Percentiles rank a stretch among this genome's conserved stretches.
These are phyloP conservation scores for Candida corydali DNA, from an alignment of 805 yeast species.

Conservation along the genomic window DNA sequence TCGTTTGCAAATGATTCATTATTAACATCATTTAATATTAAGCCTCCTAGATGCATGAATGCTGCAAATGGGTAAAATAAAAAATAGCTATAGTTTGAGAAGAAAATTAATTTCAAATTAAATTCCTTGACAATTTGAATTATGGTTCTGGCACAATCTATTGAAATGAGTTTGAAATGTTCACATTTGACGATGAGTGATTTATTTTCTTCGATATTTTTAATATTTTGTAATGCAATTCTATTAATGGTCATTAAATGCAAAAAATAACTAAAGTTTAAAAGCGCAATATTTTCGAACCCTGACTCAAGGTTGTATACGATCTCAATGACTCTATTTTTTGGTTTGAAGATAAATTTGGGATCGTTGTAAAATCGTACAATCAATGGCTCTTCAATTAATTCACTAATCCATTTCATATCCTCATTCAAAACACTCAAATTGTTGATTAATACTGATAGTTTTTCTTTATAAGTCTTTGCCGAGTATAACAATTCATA, in stretches of 20 bases:
- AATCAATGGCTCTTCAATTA: conserved; percentile 15
- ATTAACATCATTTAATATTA: conserved; percentile 18
- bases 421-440: conserved; percentile 24
- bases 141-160: conserved; percentile 35
- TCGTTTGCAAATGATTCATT: not conserved
- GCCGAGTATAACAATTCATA: conserved; percentile 2
- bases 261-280: conserved; percentile 29
- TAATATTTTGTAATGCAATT: conserved; percentile 20
- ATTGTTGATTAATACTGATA: conserved; percentile 1
- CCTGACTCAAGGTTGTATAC: conserved; percentile 1
- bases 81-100: conserved; percentile 27
- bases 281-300: conserved; percentile 15
- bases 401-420: conserved; percentile 19
- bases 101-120: conserved; percentile 15
- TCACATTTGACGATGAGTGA: conserved; percentile 9
- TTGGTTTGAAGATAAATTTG: conserved; percentile 14
- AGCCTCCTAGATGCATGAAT: conserved; percentile 21
- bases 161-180: conserved; percentile 23
- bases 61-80: conserved; percentile 30
- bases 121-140: conserved; percentile 21
- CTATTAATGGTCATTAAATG: conserved; percentile 38
- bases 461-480: conserved; percentile 1
- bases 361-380: conserved; percentile 33
- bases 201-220: not conserved
- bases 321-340: not conserved